A percentile compares a stretch with the other conserved stretches of the same genome.
Conservation (phyloP, 2,329 filamentous ascomycete species). For the Ophiosphaerella herpotricha region DNA sequence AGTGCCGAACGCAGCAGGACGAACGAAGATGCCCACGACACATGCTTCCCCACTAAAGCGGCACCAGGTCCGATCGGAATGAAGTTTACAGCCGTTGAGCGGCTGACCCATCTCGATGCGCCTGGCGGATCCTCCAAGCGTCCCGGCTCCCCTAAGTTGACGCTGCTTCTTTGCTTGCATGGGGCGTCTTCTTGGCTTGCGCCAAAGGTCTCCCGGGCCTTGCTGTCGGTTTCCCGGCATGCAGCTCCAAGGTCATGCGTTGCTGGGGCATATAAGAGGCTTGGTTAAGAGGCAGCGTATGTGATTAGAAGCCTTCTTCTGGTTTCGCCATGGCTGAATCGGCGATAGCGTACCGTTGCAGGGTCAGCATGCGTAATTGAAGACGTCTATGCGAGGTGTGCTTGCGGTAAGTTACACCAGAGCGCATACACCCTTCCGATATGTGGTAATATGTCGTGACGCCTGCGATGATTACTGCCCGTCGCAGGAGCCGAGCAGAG, state of each 20-base stretch:
- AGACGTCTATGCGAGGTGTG: slow-evolving; percentile 12
- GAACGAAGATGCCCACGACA: background rate
- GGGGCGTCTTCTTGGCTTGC: slow-evolving; percentile 32
- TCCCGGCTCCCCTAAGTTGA: slow-evolving; percentile 33
- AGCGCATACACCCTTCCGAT: slow-evolving; percentile 12
- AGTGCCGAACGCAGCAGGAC: background rate
- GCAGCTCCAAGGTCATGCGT: slow-evolving; percentile 34
- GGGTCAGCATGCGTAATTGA: slow-evolving; percentile 18
- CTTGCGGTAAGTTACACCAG: slow-evolving; percentile 7
- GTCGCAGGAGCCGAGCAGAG: slow-evolving; percentile 14
- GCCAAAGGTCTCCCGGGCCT: slow-evolving; percentile 28
- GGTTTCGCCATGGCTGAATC: slow-evolving; percentile 21
- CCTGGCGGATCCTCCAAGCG: slow-evolving; percentile 10
- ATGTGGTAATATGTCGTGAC: slow-evolving; percentile 6
- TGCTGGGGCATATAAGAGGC: slow-evolving; percentile 29
- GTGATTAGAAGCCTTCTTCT: slow-evolving; percentile 22
- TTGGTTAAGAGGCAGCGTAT: slow-evolving; percentile 20
- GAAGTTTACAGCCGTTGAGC: slow-evolving; percentile 36
- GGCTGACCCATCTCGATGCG: slow-evolving; percentile 29
- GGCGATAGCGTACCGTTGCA: slow-evolving; percentile 21
- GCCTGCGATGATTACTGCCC: slow-evolving; percentile 12
- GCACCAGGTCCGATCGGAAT: slow-evolving; percentile 34
- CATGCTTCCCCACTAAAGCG: slow-evolving; percentile 28
- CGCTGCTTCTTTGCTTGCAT: slow-evolving; percentile 39
- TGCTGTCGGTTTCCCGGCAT: slow-evolving; percentile 33